phyloP scores from a whole-genome alignment of 2,329 filamentous ascomycete species.

The Colletotrichum siamense region DNA sequence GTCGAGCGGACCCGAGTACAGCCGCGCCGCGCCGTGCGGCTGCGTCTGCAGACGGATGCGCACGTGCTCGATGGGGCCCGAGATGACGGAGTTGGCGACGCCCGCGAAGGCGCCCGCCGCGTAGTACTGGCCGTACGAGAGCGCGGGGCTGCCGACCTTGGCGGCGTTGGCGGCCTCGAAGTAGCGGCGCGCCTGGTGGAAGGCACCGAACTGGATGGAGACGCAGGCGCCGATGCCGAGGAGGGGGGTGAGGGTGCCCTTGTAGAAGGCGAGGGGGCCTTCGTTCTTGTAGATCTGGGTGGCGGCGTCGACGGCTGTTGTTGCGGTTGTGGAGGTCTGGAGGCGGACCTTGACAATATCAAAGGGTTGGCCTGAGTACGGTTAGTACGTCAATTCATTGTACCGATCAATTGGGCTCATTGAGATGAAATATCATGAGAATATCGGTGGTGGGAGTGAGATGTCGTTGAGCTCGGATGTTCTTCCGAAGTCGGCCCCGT shows the following conservation, averaged over 20 bases:
- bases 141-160: constrained; percentile 55
- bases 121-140: constrained; percentile 89
- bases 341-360: constrained; percentile 98
- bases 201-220: constrained; percentile 97
- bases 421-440: background rate
- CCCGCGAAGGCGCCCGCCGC: constrained; percentile 90
- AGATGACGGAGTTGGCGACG: constrained; percentile 86
- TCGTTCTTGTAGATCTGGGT: constrained; percentile 86
- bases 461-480: background rate
- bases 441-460: background rate
- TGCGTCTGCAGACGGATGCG: constrained; percentile 96
- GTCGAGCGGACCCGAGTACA: constrained; percentile 87
- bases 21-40: constrained; percentile 78
- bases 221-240: constrained; percentile 97
- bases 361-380: constrained; percentile 66
- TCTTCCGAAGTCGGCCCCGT: background rate
- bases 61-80: constrained; percentile 94
- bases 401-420: background rate
- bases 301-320: constrained; percentile 80
- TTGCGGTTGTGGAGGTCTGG: constrained; percentile 86
- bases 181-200: constrained; percentile 87
- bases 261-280: constrained; percentile 93
- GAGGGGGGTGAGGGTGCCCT: constrained; percentile 93
- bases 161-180: constrained; percentile 79
- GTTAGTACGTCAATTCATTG: background rate